These are phyloP conservation scores for Brettanomyces sp. DNA, from an alignment of 805 yeast species.

Conservation along the genomic window DNA sequence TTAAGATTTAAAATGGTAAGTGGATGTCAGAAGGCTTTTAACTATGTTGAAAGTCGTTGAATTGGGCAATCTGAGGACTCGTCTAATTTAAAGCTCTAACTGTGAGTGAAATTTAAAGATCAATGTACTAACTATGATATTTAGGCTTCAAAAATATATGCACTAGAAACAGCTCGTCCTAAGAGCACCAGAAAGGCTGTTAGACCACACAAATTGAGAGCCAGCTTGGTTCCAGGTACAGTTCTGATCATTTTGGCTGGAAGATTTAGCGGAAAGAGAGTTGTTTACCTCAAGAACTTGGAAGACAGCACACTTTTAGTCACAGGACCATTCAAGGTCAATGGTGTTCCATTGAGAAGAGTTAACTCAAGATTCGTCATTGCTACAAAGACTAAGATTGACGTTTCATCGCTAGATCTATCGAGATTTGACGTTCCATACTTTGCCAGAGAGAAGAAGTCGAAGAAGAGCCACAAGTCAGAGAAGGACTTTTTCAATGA, in stretches of 20 bases:
- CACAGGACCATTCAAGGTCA: conserved; percentile 98
- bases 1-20: too few species aligned
- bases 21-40: too few species aligned
- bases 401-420: conserved; percentile 71
- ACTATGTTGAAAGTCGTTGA: too few species aligned
- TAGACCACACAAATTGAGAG: conserved; percentile 91
- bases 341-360: conserved; percentile 99
- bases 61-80: too few species aligned
- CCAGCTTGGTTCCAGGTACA: conserved; percentile 96
- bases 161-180: conserved; percentile 72
- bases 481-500: conserved; percentile 89
- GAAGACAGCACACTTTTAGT: conserved; percentile 97
- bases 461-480: conserved; percentile 65
- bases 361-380: conserved; percentile 97
- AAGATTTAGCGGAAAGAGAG: conserved; percentile 99
- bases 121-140: too few species aligned
- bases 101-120: too few species aligned
- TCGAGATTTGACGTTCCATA: conserved; percentile 88
- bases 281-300: conserved; percentile 90
- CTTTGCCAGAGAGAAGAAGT: conserved; percentile 91
- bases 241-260: conserved; percentile 96
- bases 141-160: conserved; percentile 16
- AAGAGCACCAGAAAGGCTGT: conserved; percentile 83
- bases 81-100: too few species aligned
- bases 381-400: conserved; percentile 93